A percentile compares a stretch with the other conserved stretches of the same genome.
Evolutionary conservation across 2,329 filamentous ascomycete species (phyloP).

Genomic region (Colletotrichum cuscutae): DNA sequence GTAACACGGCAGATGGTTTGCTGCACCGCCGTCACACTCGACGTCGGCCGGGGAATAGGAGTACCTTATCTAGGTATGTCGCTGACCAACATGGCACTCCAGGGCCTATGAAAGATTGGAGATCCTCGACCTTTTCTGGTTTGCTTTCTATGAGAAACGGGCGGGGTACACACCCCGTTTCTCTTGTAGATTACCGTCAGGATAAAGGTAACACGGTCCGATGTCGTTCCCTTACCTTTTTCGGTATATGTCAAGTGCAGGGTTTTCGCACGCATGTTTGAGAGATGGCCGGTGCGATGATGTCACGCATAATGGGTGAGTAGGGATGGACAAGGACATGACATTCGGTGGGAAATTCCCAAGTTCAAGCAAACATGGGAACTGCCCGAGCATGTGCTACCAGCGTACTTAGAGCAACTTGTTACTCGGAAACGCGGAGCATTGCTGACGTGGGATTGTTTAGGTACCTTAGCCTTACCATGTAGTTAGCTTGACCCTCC

Average conservation of each 20-base stretch:
- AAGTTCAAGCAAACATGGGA: not conserved
- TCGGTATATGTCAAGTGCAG: not conserved
- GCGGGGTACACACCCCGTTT: conserved; percentile 14
- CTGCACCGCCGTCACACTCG: not conserved
- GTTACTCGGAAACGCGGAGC: not conserved
- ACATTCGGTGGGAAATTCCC: not conserved
- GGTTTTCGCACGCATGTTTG: not conserved
- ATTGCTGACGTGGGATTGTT: not conserved
- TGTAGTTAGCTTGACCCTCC: not conserved
- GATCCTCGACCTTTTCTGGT: not conserved
- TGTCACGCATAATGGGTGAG: conserved; percentile 10
- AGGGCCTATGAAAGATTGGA: not conserved
- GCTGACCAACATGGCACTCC: not conserved
- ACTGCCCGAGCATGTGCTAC: not conserved
- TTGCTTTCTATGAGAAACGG: conserved; percentile 8
- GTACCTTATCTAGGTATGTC: not conserved
- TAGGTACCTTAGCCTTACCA: not conserved
- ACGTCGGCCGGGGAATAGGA: not conserved
- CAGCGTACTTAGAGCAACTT: not conserved
- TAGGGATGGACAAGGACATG: not conserved
- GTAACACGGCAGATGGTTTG: not conserved
- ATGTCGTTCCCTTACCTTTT: not conserved
- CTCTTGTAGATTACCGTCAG: not conserved
- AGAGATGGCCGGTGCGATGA: conserved; percentile 3
- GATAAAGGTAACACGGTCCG: not conserved